phyloP scores from a whole-genome alignment of 2,329 filamentous ascomycete genomes.

The Aspergillus aculeatus region DNA sequence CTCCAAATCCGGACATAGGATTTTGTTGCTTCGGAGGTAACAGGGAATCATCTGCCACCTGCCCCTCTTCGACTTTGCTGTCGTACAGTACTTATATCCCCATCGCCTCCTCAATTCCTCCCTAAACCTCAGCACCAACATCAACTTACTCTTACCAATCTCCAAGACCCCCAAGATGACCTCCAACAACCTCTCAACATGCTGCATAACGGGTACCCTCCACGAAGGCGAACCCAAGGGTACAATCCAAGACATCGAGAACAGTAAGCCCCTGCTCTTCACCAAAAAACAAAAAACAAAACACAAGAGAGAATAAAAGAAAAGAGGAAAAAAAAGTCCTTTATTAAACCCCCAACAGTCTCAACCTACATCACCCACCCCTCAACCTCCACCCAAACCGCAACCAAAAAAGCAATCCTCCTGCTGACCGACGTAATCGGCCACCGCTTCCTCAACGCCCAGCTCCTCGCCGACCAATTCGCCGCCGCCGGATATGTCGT shows the following conservation, averaged over 20 bases:
- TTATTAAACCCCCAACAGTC: not conserved
- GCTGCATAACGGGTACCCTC: not conserved
- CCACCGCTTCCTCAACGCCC: slow-evolving; percentile 49
- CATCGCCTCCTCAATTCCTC: not conserved
- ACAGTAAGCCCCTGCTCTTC: not conserved
- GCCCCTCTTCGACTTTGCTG: not conserved
- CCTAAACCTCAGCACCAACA: fast-evolving
- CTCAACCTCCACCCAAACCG: not conserved
- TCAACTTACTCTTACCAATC: not conserved
- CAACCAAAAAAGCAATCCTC: not conserved
- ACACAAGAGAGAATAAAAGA: too few species aligned
- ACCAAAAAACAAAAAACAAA: too few species aligned
- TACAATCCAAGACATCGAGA: not conserved
- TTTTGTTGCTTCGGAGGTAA: not conserved
- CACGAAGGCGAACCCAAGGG: not conserved
- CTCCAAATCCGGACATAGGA: not conserved
- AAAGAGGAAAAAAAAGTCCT: too few species aligned
- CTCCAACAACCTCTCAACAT: not conserved
- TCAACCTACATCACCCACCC: not conserved
- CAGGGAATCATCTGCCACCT: not conserved
- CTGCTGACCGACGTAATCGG: slow-evolving; percentile 6
- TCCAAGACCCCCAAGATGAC: not conserved
- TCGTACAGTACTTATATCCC: not conserved
- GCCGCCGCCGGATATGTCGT: slow-evolving; percentile 67
- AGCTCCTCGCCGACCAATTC: slow-evolving; percentile 68